Base-by-base conservation (phyloP, 2,329 filamentous ascomycete species). In the Stachybotrys elegans region DNA sequence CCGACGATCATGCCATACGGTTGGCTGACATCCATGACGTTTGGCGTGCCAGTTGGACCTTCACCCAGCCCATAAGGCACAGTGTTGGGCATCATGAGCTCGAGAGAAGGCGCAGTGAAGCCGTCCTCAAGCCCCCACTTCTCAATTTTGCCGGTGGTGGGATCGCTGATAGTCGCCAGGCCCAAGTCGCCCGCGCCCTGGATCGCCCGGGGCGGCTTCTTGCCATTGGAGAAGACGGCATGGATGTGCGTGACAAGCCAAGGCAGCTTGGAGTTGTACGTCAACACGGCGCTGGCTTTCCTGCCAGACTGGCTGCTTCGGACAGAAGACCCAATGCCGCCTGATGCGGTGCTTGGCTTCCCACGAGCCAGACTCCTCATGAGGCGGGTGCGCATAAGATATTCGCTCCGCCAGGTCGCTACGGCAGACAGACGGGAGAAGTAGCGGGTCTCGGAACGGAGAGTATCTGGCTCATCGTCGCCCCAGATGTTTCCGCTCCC, bases 381-480 rank as follows among this genome's bases (percentile, higher is more conserved):
- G 42, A 97, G 76, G 38, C 88, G 80, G 2, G 90, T 96, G 38
- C 93, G 79, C 45, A 95, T 69, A 39, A 97, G 85, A 58, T 97
- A 98, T 64, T 98, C 93, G 65, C 88, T 96, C 54, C 92, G 81
- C 92, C 93, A 97, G 8, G 91, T 93, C n/a, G 90, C 86, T 48
- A 91, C 69, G 4, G 83, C 76, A 9, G 88, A 94, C 43, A 98
- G 75, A 35, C 91, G 82, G 14, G 87, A 81, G 58, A 97, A 98
- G 51, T 81, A 79, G 36, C 90, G 86, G 54, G 80, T 79, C 58
- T 93, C 86, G 1, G 86, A 84, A 22, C 80, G 78, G 36, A 90
- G 70, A 43, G 63, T 64, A 56, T 80, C 81, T 43, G 67, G 64
- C 37, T 66, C 63, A 27, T 79, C 68, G 20, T 70, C 65, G 19